Conservation (phyloP, 176 grass and related monocot genomes). For the Pontederia paniculata region DNA sequence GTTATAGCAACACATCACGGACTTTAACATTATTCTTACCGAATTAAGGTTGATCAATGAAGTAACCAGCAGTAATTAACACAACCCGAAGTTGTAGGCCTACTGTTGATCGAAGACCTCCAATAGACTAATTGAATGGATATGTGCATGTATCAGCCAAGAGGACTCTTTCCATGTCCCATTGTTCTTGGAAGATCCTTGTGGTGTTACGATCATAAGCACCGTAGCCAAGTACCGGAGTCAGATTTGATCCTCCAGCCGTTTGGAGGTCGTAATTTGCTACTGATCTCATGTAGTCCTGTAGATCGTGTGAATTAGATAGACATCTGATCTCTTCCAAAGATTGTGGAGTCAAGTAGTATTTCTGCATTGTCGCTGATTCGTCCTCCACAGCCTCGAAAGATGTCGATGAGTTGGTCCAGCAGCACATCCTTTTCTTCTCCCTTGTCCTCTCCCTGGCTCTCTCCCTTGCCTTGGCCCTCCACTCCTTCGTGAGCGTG, state of each 20-base stretch:
- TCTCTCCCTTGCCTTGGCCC: constrained; percentile 29
- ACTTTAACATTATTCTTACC: no score
- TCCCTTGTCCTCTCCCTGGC: constrained; percentile 75
- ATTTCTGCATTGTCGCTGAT: background rate
- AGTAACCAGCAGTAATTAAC: no score
- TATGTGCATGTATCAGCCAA: background rate
- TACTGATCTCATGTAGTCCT: background rate
- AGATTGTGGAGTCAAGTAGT: background rate
- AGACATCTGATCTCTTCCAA: background rate
- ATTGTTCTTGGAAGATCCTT: background rate
- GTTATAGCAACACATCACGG: no score
- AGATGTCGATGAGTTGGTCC: background rate
- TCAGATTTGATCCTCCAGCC: background rate
- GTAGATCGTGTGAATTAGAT: background rate
- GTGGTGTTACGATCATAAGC: background rate
- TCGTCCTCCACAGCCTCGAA: background rate
- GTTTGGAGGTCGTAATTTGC: background rate
- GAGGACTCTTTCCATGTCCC: background rate
- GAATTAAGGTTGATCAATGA: no score
- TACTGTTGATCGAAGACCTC: no score
- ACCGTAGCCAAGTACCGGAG: background rate
- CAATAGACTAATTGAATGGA: no score
- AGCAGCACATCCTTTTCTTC: constrained; percentile 41
- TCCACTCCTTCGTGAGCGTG: constrained; percentile 50
- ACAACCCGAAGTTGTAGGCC: no score